These are phyloP conservation scores for Cyclospora cayetanensis DNA, from an alignment of 169 alveolate genomes.

Conservation along the genomic window DNA sequence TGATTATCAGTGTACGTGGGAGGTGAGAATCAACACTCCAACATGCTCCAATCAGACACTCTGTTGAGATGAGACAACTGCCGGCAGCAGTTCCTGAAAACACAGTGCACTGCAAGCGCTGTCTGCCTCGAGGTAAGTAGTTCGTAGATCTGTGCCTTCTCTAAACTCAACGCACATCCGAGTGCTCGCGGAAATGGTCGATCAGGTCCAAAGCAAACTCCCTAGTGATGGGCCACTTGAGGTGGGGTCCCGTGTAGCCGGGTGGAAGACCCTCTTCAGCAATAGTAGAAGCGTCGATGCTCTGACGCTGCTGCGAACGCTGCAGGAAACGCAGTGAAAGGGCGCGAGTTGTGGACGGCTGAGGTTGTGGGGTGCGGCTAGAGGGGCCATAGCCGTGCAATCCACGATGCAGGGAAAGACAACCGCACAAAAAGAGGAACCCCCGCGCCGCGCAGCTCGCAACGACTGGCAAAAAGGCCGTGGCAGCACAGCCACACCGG, in stretches of 20 bases:
- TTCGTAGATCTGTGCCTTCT: not conserved
- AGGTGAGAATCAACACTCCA: no score
- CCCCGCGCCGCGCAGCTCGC: no score
- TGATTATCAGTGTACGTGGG: not conserved
- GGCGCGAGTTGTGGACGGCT: not conserved
- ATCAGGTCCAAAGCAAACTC: slow-evolving; percentile 63
- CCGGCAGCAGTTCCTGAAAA: not conserved
- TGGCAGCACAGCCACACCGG: not conserved
- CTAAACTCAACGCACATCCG: slow-evolving; percentile 63
- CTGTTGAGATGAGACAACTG: not conserved
- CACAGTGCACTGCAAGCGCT: no score
- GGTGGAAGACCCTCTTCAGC: slow-evolving; percentile 52
- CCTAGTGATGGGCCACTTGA: slow-evolving; percentile 69
- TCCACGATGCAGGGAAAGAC: not conserved
- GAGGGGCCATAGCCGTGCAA: not conserved
- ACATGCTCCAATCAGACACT: not conserved
- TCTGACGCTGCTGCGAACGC: slow-evolving; percentile 25
- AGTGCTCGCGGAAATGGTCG: slow-evolving; percentile 65
- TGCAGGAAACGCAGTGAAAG: not conserved
- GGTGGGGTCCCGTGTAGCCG: slow-evolving; percentile 66
- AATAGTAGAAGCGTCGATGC: slow-evolving; percentile 45
- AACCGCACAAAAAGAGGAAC: not conserved
- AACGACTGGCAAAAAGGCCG: no score
- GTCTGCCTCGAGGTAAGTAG: not conserved
- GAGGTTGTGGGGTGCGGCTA: not conserved